Percentiles rank a stretch among this genome's conserved stretches.
phyloP scores from a whole-genome alignment of 352 stramenopile genomes.

The Phytophthora agathidicida region DNA sequence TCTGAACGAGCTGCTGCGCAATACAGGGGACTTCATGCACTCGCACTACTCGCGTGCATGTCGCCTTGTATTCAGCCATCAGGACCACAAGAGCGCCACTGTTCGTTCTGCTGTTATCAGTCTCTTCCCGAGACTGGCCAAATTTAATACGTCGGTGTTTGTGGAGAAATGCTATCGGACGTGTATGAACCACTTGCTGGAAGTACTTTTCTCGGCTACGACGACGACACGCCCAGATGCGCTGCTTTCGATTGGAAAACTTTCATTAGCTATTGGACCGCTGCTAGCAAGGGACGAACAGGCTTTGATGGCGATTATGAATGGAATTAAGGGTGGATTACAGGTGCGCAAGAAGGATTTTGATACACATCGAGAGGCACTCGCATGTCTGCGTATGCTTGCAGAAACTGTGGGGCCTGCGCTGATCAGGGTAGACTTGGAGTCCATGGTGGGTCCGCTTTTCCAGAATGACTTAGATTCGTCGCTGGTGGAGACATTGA shows the following conservation, averaged over 20 bases:
- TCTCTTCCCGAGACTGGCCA: slow-evolving; percentile 83
- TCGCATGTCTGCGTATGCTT: slow-evolving; percentile 85
- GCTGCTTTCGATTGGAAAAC: slow-evolving; percentile 85
- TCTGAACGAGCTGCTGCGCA: slow-evolving; percentile 86
- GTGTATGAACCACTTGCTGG: slow-evolving; percentile 86
- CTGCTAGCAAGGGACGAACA: slow-evolving; percentile 81
- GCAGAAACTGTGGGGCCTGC: slow-evolving; percentile 75
- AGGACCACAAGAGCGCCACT: slow-evolving; percentile 79
- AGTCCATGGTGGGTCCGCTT: slow-evolving; percentile 78
- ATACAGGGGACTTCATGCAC: slow-evolving; percentile 91
- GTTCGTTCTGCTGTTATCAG: slow-evolving; percentile 88
- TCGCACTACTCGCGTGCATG: slow-evolving; percentile 79
- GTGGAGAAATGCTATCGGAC: slow-evolving; percentile 83
- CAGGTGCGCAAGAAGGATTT: slow-evolving; percentile 86
- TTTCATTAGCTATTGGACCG: slow-evolving; percentile 81
- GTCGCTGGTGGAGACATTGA: slow-evolving; percentile 82
- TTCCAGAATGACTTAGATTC: slow-evolving; percentile 88
- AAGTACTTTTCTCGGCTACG: slow-evolving; percentile 82
- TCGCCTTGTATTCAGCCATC: slow-evolving; percentile 74
- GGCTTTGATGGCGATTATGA: slow-evolving; percentile 84
- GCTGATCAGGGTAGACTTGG: slow-evolving; percentile 80
- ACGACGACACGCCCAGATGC: slow-evolving; percentile 81
- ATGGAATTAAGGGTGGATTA: slow-evolving; percentile 84
- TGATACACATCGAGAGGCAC: slow-evolving; percentile 85
- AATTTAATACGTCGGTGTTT: slow-evolving; percentile 90